Evolutionary conservation across 257 asterid genomes (phyloP).

Genomic region (Solanum pimpinellifolium): DNA sequence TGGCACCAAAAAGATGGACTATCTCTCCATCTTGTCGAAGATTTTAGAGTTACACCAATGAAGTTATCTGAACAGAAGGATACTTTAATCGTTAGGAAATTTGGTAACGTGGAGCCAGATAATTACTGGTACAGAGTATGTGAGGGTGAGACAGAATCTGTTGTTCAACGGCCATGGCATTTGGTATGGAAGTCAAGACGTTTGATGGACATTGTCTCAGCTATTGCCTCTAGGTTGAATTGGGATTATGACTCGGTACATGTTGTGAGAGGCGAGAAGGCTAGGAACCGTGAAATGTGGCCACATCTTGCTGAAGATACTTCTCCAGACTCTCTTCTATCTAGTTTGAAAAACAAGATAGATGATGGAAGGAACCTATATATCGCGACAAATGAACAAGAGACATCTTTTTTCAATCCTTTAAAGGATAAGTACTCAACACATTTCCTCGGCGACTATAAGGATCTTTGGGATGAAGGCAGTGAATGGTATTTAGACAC

Average conservation of each 20-base stretch:
- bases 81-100: constrained; percentile 57
- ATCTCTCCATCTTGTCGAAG: constrained; percentile 61
- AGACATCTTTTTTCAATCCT: constrained; percentile 41
- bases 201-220: constrained; percentile 48
- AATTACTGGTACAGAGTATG: constrained; percentile 81
- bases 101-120: constrained; percentile 66
- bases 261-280: constrained; percentile 69
- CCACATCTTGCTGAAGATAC: constrained; percentile 68
- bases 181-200: constrained; percentile 55
- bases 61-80: constrained; percentile 40
- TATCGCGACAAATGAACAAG: constrained; percentile 46
- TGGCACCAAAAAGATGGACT: constrained; percentile 49
- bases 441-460: constrained; percentile 69
- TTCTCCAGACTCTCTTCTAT: constrained; percentile 37
- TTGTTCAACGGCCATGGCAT: constrained; percentile 67
- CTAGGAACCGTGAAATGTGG: constrained; percentile 38
- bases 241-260: constrained; percentile 75
- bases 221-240: constrained; percentile 49
- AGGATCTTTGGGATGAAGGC: constrained; percentile 55
- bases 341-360: constrained; percentile 32
- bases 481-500: constrained; percentile 73
- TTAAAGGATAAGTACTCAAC: constrained; percentile 56
- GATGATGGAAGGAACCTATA: constrained; percentile 54
- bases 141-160: constrained; percentile 56
- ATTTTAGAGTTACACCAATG: constrained; percentile 51